phyloP scores from a whole-genome alignment of 495 filamentous ascomycete species.

The Podospora pseudocomata region DNA sequence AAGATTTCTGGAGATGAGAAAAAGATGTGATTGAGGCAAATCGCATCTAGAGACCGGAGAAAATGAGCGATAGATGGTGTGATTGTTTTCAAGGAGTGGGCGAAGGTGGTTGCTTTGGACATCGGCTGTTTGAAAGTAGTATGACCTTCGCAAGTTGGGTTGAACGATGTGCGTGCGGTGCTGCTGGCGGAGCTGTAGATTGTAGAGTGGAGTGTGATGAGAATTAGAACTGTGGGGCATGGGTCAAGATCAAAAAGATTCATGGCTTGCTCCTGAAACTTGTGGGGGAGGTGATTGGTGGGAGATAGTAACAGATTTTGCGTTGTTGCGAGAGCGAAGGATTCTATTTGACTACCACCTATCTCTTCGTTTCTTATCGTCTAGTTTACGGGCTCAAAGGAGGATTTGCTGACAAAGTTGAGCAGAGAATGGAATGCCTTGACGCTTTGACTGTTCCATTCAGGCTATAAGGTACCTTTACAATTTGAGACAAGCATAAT shows the following conservation, averaged over 20 bases:
- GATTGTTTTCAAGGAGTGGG: background rate
- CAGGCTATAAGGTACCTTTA: too few relatives aligned
- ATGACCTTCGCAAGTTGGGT: background rate
- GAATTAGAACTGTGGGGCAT: background rate
- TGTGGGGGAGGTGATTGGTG: background rate
- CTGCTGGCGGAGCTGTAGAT: background rate
- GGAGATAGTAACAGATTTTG: background rate
- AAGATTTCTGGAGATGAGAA: background rate
- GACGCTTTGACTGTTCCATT: too few relatives aligned
- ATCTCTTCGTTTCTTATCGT: too few relatives aligned
- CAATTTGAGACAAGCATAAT: too few relatives aligned
- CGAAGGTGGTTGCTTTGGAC: background rate
- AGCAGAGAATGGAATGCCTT: too few relatives aligned
- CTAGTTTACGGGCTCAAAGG: too few relatives aligned
- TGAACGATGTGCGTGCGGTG: background rate
- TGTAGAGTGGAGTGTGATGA: conserved; percentile 1
- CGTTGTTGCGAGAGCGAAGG: background rate
- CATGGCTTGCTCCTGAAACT: background rate
- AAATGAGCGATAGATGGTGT: background rate
- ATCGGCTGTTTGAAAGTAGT: background rate
- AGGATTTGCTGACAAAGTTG: too few relatives aligned
- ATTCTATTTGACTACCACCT: background rate
- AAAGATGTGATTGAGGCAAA: background rate
- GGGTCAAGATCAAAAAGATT: background rate
- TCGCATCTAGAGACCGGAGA: background rate